Base-by-base conservation (phyloP, 139 green algal species). In the Chlorella sp. region DNA sequence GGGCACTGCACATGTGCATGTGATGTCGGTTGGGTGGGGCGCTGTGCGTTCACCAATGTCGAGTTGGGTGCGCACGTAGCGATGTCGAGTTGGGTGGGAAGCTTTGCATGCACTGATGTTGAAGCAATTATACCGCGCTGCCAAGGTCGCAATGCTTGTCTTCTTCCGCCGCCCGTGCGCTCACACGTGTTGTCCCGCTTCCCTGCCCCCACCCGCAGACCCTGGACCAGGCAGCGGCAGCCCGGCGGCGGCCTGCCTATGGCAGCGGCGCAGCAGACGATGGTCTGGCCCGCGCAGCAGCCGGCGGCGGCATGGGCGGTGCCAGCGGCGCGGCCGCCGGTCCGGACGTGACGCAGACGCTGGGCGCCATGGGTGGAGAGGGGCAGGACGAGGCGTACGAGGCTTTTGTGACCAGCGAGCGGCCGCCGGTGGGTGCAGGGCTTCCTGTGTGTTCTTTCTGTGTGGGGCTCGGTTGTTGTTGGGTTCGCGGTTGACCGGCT, bases 331-430 rank as follows among this genome's bases (percentile, higher is more conserved):
- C 41, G 17, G 73, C 8, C 1, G 73, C 9, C 13, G 58, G 41
- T 3, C 58, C 41, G 11, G 72, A 67, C 6, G 58, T 34, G 38
- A 76, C 43, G 22, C 73, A 85, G 74, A 44, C 44, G 60, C 51
- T 70, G 69, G 69, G 60, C 26, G 48, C 54, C 8, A 72, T 77
- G 38, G 58, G 48, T 1, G 54, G 16, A 8, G 80, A 86, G 40
- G 40, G 48, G 48, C 22, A 65, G 1, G 87, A 90, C 30, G 78
- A 67, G 1, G 44, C 64, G 5, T 90, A 90, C 54, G 76, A 81
- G 5, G 76, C 82, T 0, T 90, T 88, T 83, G 87, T 90, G 7
- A 90, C 87, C 44, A 72, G 40, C 28, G 87, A 90, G 73, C 67
- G 87, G 24, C 43, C 83, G 51, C 51, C 64, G 83, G 83, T 87